Base-by-base conservation (phyloP, 2,329 filamentous ascomycete genomes). In the Fusarium proliferatum region DNA sequence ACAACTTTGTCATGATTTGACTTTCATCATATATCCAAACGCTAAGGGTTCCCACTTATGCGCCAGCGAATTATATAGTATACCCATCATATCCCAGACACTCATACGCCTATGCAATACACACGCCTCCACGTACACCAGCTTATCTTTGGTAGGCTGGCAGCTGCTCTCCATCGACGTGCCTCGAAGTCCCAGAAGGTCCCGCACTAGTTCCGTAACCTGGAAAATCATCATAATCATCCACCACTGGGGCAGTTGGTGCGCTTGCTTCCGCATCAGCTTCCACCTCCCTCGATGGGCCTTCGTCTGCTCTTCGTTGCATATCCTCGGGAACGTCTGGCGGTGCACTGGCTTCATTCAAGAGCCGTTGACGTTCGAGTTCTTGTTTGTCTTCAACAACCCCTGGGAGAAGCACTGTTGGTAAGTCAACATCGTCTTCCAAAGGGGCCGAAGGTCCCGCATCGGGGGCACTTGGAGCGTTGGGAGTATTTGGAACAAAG, bases 301-400 rank as follows among this genome's bases (percentile, higher is more conserved):
- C 74, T 36, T 77, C 80, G 15, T 77, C 77, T 45, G 77, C 79
- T 53, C 78, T 79, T 36, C 80, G 76, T 26, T 86, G 84, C 67
- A 85, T 85, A 71, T 90, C 88, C 9, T 87, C 85, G 0, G 88
- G 87, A 49, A 90, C 87, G 16, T 87, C 85, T 7, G 87, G 87
- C 9, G 92, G 92, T 13, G 89, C 88, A 79, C 91, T 93, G 12
- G 89, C 89, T 76, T 92, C 88, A 58, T 86, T 84, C 67, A 93
- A 84, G n/a, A 94, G 81, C 42, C 91, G 85, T 63, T 85, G 88
- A 26, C 91, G 86, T 79, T 95, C 93, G 11, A 94, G 84, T 79
- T 97, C 94, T 75, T 92, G 90, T 80, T 97, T 96, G 80, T 97
- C 95, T 62, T 96, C 93, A 19, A 59, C 66, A 9, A 56, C 41